These are phyloP conservation scores for Naganishia kalamii DNA, from an alignment of 768 basidiomycete species.

Conservation along the genomic window DNA sequence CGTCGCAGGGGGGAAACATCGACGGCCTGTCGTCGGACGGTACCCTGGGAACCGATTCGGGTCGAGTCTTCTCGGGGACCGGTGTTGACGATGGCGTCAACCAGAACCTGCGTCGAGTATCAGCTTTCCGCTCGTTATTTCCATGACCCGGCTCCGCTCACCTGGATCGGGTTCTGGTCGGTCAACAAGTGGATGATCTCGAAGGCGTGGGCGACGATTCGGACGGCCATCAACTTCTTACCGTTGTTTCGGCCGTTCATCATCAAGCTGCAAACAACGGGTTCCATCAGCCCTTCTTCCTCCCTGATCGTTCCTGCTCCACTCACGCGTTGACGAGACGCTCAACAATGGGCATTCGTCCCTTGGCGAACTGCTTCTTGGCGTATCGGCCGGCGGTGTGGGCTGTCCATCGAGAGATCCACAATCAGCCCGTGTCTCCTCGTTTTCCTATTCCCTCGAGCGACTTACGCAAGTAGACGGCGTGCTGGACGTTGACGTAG, in stretches of 20 bases:
- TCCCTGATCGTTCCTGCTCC: background rate
- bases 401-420: constrained; percentile 42
- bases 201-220: constrained; percentile 98
- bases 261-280: constrained; percentile 65
- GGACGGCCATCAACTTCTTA: constrained; percentile 96
- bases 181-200: constrained; percentile 99
- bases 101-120: constrained; percentile 60
- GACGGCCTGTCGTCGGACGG: constrained; percentile 98
- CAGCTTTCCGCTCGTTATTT: background rate
- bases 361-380: constrained; percentile 99
- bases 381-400: constrained; percentile 99
- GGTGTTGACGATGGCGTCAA: constrained; percentile 99
- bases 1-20: constrained; percentile 97
- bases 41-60: constrained; percentile 99
- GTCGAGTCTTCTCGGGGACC: constrained; percentile 99
- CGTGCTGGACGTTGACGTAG: constrained; percentile 98
- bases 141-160: constrained; percentile 37
- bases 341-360: constrained; percentile 99
- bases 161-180: constrained; percentile 99
- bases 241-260: constrained; percentile 99
- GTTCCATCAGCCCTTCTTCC: background rate
- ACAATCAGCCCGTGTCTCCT: constrained; percentile 5
- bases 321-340: constrained; percentile 91
- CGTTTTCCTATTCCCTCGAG: background rate
- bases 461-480: constrained; percentile 71